phyloP scores from a whole-genome alignment of 2,329 filamentous ascomycete species.

The Aureobasidium sp. region DNA sequence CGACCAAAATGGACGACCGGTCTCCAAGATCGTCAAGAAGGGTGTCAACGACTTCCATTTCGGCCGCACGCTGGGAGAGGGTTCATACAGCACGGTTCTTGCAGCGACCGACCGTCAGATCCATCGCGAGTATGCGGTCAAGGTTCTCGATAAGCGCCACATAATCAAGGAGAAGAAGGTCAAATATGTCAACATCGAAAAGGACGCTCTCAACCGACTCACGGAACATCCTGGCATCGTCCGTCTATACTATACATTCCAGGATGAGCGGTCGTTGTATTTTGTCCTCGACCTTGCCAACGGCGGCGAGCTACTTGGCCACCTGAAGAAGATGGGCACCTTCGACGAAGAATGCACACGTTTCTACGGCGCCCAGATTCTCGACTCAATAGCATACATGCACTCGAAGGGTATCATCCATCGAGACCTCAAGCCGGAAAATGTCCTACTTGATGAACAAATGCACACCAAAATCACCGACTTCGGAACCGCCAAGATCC shows the following conservation, averaged over 20 bases:
- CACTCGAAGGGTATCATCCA: slow-evolving; percentile 93
- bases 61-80: slow-evolving; percentile 81
- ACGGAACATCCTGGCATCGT: slow-evolving; percentile 96
- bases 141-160: slow-evolving; percentile 94
- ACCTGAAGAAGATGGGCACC: slow-evolving; percentile 86
- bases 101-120: slow-evolving; percentile 90
- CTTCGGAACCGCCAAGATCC: slow-evolving; percentile 94
- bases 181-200: slow-evolving; percentile 99
- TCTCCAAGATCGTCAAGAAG: slow-evolving; percentile 84
- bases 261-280: slow-evolving; percentile 91
- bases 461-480: slow-evolving; percentile 99
- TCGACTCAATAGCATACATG: slow-evolving; percentile 97
- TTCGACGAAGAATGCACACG: slow-evolving; percentile 92
- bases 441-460: slow-evolving; percentile 86
- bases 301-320: slow-evolving; percentile 83
- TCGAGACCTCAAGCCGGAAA: slow-evolving; percentile 92
- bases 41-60: slow-evolving; percentile 96
- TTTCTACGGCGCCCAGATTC: slow-evolving; percentile 91
- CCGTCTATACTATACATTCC: slow-evolving; percentile 95
- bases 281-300: slow-evolving; percentile 92
- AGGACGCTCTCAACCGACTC: slow-evolving; percentile 90
- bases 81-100: slow-evolving; percentile 94
- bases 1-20: slow-evolving; percentile 72
- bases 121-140: slow-evolving; percentile 93
- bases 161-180: slow-evolving; percentile 99